Evolutionary conservation across 2,329 filamentous ascomycete species (phyloP).

Genomic region (Helminthosporium solani): DNA sequence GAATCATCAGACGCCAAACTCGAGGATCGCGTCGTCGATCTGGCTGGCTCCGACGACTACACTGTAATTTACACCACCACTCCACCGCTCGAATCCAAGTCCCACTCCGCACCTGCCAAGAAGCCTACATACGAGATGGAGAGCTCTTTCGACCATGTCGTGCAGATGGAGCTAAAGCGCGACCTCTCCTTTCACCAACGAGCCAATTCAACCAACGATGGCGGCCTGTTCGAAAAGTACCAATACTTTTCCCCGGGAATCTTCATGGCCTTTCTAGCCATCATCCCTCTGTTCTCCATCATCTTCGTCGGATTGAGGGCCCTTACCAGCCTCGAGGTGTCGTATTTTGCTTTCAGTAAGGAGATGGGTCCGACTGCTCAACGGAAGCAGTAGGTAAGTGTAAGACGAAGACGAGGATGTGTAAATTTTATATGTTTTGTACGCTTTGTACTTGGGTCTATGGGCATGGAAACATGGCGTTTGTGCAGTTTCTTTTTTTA

Average conservation of each 20-base stretch:
- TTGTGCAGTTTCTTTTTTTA: not conserved
- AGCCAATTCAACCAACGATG: slow-evolving; percentile 23
- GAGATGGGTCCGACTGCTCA: slow-evolving; percentile 87
- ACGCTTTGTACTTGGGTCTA: not conserved
- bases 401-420: not conserved
- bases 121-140: slow-evolving; percentile 61
- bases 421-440: not conserved
- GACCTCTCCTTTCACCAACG: slow-evolving; percentile 46
- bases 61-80: slow-evolving; percentile 76
- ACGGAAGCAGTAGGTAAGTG: slow-evolving; percentile 76
- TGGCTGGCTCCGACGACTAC: slow-evolving; percentile 57
- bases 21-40: slow-evolving; percentile 30
- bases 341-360: slow-evolving; percentile 94
- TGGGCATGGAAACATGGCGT: slow-evolving; percentile 1
- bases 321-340: slow-evolving; percentile 78
- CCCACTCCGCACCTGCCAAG: slow-evolving; percentile 27
- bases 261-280: slow-evolving; percentile 79
- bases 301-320: slow-evolving; percentile 76
- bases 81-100: slow-evolving; percentile 44
- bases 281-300: slow-evolving; percentile 72
- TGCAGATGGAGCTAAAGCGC: slow-evolving; percentile 76
- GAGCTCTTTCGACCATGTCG: slow-evolving; percentile 60
- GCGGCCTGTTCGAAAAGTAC: slow-evolving; percentile 80
- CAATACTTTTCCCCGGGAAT: slow-evolving; percentile 90
- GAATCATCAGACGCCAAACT: slow-evolving; percentile 23